Conservation (phyloP, 2,329 filamentous ascomycete genomes). For the Aspergillus fijiensis region DNA sequence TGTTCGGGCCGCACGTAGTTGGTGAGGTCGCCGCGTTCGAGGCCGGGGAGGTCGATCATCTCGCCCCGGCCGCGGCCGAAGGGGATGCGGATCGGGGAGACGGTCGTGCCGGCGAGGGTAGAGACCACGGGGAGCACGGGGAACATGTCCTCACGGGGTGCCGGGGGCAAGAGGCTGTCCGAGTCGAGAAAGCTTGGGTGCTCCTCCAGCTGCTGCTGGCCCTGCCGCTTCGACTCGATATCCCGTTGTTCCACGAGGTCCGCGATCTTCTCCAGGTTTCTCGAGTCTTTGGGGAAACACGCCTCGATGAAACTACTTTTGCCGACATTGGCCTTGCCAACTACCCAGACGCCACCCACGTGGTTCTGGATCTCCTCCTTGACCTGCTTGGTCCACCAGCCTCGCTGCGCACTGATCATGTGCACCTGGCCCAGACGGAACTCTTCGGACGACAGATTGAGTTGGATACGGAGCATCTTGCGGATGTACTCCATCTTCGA, state of each 20-base stretch:
- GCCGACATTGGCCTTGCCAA: constrained; percentile 97
- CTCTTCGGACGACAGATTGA: constrained; percentile 66
- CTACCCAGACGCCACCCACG: constrained; percentile 88
- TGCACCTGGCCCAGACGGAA: constrained; percentile 84
- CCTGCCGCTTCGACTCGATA: constrained; percentile 18
- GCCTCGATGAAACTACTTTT: constrained; percentile 89
- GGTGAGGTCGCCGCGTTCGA: constrained; percentile 72
- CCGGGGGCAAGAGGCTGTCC: constrained; percentile 69
- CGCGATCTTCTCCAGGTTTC: constrained; percentile 43
- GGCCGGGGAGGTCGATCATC: constrained; percentile 85
- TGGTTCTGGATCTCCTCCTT: constrained; percentile 82
- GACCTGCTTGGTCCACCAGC: constrained; percentile 87
- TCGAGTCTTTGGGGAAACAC: constrained; percentile 74
- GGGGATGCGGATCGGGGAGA: constrained; percentile 87
- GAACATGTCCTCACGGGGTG: constrained; percentile 69
- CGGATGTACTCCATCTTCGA: constrained; percentile 80
- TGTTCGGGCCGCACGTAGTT: constrained; percentile 67
- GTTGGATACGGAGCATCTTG: constrained; percentile 71
- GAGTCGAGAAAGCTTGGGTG: constrained; percentile 26
- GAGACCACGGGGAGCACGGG: constrained; percentile 86
- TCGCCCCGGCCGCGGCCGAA: constrained; percentile 86
- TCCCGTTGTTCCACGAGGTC: constrained; percentile 34
- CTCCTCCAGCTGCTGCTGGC: constrained; percentile 16
- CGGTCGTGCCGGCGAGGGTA: constrained; percentile 85
- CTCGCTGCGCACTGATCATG: constrained; percentile 80